Percentiles rank a stretch among this genome's conserved stretches.
Evolutionary conservation across 2,329 filamentous ascomycete species (phyloP).

Genomic region (Celoporthe dispersa): DNA sequence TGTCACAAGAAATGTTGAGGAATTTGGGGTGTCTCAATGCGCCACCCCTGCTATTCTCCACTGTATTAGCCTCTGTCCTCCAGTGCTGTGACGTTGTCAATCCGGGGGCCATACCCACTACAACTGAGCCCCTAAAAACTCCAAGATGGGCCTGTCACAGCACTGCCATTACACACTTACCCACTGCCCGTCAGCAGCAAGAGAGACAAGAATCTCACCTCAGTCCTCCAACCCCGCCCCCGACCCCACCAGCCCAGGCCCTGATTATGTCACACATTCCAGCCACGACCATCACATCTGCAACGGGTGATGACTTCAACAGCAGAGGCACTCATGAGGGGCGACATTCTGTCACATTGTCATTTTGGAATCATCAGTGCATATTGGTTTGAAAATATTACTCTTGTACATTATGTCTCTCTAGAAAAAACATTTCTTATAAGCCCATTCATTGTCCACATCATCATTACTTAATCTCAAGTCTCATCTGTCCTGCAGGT

Average conservation of each 20-base stretch:
- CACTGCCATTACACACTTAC: conserved; percentile 10
- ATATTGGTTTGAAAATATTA: background rate
- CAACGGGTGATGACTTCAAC: no score
- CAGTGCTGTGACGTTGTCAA: conserved; percentile 20
- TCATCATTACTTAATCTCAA: background rate
- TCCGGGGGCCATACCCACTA: conserved; percentile 21
- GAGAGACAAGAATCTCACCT: background rate
- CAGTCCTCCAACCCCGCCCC: background rate
- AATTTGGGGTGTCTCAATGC: background rate
- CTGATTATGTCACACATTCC: background rate
- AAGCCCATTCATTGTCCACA: no score
- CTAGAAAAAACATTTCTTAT: background rate
- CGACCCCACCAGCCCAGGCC: no score
- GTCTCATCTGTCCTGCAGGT: no score
- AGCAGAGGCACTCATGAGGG: no score
- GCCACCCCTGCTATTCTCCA: background rate
- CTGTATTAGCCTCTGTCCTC: background rate
- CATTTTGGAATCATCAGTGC: background rate
- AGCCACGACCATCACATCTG: no score
- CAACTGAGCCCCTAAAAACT: background rate
- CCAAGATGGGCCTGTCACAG: conserved; percentile 19
- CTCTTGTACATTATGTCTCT: background rate
- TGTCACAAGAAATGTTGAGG: conserved; percentile 15
- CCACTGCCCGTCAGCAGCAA: background rate
- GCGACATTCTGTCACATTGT: no score